phyloP scores from a whole-genome alignment of 441 rosid species.

The Gossypium gossypioides region DNA sequence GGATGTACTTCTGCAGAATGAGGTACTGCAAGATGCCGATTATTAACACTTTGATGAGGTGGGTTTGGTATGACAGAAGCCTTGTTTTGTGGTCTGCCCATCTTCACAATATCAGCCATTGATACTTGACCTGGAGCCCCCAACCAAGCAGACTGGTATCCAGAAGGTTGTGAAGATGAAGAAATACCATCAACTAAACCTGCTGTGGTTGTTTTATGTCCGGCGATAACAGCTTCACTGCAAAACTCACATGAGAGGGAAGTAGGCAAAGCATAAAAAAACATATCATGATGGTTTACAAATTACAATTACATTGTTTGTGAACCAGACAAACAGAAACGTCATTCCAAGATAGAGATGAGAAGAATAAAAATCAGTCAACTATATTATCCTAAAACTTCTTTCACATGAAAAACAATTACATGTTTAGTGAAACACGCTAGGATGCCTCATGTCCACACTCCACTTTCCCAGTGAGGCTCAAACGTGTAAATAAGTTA shows the following conservation, averaged over 20 bases:
- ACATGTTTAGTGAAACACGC: not conserved
- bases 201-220: slow-evolving; percentile 35
- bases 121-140: slow-evolving; percentile 80
- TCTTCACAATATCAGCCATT: slow-evolving; percentile 95
- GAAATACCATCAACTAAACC: slow-evolving; percentile 42
- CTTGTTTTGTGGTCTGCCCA: slow-evolving; percentile 77
- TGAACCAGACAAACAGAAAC: not conserved
- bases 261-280: not conserved
- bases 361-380: not conserved
- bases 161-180: slow-evolving; percentile 44
- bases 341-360: not conserved
- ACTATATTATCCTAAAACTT: not conserved
- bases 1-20: slow-evolving; percentile 23
- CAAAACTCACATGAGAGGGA: slow-evolving; percentile 24
- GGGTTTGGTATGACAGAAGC: slow-evolving; percentile 24
- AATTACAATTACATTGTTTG: not conserved
- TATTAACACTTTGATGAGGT: slow-evolving; percentile 33
- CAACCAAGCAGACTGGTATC: slow-evolving; percentile 61
- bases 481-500: not conserved
- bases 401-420: not conserved
- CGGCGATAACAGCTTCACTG: slow-evolving; percentile 45
- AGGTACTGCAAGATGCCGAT: slow-evolving; percentile 23
- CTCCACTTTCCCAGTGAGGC: too few species aligned
- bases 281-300: too few species aligned
- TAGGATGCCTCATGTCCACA: not conserved